These are phyloP conservation scores for Blastocystis sp. DNA, from an alignment of 352 stramenopile genomes.

Conservation along the genomic window DNA sequence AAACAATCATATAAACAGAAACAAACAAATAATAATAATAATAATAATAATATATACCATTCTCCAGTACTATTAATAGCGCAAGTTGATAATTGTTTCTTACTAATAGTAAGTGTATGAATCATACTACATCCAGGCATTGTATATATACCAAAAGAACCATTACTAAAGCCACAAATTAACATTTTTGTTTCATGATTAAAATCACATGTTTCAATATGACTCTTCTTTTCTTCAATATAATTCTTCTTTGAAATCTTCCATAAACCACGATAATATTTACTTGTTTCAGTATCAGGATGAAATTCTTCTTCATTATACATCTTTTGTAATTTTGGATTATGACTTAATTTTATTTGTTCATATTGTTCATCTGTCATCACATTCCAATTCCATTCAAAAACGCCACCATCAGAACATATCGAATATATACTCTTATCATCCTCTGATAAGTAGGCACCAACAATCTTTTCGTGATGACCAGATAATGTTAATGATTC, in stretches of 20 bases:
- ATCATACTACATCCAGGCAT: slow-evolving; percentile 79
- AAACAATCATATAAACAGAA: no score
- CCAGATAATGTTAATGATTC: slow-evolving; percentile 61
- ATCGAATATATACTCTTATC: slow-evolving; percentile 60
- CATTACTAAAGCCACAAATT: slow-evolving; percentile 79
- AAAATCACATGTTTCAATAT: slow-evolving; percentile 57
- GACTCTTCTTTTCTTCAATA: slow-evolving; percentile 7
- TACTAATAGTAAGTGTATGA: slow-evolving; percentile 59
- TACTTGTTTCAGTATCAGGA: background rate
- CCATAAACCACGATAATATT: background rate
- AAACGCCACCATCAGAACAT: slow-evolving; percentile 59
- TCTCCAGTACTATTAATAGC: slow-evolving; percentile 80
- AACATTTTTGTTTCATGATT: slow-evolving; percentile 63
- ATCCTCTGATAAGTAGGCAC: slow-evolving; percentile 60
- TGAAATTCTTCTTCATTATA: slow-evolving; percentile 9
- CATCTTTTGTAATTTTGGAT: background rate
- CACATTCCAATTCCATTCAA: slow-evolving; percentile 54
- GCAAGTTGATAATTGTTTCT: slow-evolving; percentile 67
- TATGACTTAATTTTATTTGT: background rate
- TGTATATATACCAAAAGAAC: slow-evolving; percentile 91
- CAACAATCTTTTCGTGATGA: slow-evolving; percentile 61
- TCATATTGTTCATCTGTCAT: background rate
- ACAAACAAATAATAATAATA: no score
- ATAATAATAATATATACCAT: no score
- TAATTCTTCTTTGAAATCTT: background rate